Base-by-base conservation (phyloP, 2,329 filamentous ascomycete species). In the Tolypocladium amazonense region DNA sequence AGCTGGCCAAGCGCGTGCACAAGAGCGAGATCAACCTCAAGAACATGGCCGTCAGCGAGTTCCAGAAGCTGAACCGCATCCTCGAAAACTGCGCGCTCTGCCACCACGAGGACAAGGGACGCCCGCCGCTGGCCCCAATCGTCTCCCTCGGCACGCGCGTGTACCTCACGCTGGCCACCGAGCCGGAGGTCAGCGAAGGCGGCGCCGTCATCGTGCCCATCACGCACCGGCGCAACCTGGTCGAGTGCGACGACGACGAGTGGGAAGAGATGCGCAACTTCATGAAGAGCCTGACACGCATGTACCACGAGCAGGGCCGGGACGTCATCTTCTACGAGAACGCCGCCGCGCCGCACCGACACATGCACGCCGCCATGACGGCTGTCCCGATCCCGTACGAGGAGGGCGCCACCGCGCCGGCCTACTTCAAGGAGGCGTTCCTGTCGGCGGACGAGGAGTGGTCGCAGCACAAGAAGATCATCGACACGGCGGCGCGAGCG, bases 221-320 rank as follows among this genome's bases (percentile, higher is more conserved):
- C 27, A 85, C 92, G 66, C 94, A 99, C 71, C 87, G 88, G 58
- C 86, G 81, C 30, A 99, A 97, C 71, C 84, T 99, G 0, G 79
- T 99, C n/a, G 93, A 97, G 73, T 99, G 94, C 73, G 93, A 97
- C 73, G 93, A 99, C 69, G 94, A 99, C 70, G 94, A 99, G 72
- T 99, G 95, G 95, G 94, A 99, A 71, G 94, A 99, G 74, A 88
- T 99, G 7, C 89, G 94, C 66, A 99, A 99, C 73, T 99, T 99
- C 71, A 97, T 97, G 93, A 99, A 99, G 77, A 89, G 86, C 61
- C 81, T 99, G 25, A 97, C 89, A 5, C 86, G 93, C 53, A 88
- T 97, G 84, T 99, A 97, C 74, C 91, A 96, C 75, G 89, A 92
- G 52, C 91, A 95, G 72, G 92, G 92, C 14, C 88, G 90, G 57